A percentile compares a stretch with the other conserved stretches of the same genome.
phyloP scores from a whole-genome alignment of 2,329 filamentous ascomycete species.

The Colletotrichum paranaense region DNA sequence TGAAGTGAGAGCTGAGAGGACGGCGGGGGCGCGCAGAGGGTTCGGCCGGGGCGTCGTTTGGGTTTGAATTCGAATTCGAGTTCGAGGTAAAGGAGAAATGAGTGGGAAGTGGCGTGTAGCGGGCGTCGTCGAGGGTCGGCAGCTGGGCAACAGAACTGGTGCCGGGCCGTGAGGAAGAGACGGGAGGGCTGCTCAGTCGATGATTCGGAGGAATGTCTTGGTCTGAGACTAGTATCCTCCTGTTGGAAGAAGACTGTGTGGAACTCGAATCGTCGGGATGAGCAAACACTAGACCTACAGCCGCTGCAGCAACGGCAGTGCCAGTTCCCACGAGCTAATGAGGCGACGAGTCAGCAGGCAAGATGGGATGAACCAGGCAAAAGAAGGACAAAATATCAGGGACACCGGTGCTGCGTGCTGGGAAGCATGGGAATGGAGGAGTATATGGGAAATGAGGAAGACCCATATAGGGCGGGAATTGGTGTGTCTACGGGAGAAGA shows the following conservation, averaged over 20 bases:
- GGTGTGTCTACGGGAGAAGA: slow-evolving; percentile 8
- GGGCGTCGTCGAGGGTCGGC: slow-evolving; percentile 43
- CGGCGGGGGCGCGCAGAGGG: slow-evolving; percentile 40
- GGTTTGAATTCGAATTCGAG: slow-evolving; percentile 37
- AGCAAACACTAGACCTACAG: slow-evolving; percentile 69
- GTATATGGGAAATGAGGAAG: slow-evolving; percentile 26
- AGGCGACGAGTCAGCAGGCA: slow-evolving; percentile 23
- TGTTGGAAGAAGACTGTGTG: slow-evolving; percentile 36
- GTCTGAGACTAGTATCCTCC: slow-evolving; percentile 41
- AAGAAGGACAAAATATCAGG: slow-evolving; percentile 31
- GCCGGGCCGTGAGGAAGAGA: slow-evolving; percentile 53
- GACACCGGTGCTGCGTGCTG: not conserved
- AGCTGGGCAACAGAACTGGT: slow-evolving; percentile 53
- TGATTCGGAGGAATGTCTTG: slow-evolving; percentile 45
- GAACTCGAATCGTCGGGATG: slow-evolving; percentile 57
- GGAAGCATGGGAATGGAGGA: slow-evolving; percentile 5
- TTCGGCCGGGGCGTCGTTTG: not conserved
- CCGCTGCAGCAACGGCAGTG: slow-evolving; percentile 70
- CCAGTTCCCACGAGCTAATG: slow-evolving; percentile 70
- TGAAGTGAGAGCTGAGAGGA: slow-evolving; percentile 52
- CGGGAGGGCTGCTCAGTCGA: slow-evolving; percentile 40
- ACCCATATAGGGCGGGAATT: not conserved
- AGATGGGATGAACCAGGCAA: slow-evolving; percentile 7
- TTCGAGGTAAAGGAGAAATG: slow-evolving; percentile 38
- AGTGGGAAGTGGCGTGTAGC: slow-evolving; percentile 36